A percentile compares a stretch with the other conserved stretches of the same genome.
These are phyloP conservation scores for Coemansia sp. DNA, from an alignment of 192 early-diverging fungal species.

Conservation along the genomic window DNA sequence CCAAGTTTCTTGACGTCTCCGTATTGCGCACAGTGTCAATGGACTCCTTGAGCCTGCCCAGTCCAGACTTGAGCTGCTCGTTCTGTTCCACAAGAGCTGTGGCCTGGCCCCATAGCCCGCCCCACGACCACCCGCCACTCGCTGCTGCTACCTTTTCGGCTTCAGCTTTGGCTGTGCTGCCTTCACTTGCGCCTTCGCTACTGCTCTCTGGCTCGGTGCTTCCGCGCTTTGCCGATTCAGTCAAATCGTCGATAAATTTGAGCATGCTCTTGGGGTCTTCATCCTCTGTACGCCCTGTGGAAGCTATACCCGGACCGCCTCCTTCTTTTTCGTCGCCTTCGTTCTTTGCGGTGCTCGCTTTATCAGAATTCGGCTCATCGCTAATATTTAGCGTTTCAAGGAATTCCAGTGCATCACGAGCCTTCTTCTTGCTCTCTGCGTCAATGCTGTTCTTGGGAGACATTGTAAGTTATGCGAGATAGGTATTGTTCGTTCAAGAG, in stretches of 20 bases:
- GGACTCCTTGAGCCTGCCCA: constrained; percentile 45
- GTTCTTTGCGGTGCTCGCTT: constrained; percentile 1
- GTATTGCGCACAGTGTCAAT: constrained; percentile 48
- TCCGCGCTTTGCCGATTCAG: constrained; percentile 48
- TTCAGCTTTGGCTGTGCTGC: neutral
- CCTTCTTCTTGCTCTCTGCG: constrained; percentile 41
- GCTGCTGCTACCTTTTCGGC: neutral
- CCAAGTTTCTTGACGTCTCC: constrained; percentile 31
- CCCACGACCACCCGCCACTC: constrained; percentile 49
- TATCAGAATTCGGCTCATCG: constrained; percentile 23
- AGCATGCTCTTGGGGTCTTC: constrained; percentile 45
- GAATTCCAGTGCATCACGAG: constrained; percentile 53
- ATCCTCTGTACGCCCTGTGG: neutral
- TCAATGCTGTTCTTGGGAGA: constrained; percentile 24
- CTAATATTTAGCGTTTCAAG: constrained; percentile 47
- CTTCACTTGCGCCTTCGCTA: neutral
- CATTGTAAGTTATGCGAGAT: constrained; percentile 13
- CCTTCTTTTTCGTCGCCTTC: constrained; percentile 7
- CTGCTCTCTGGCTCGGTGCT: constrained; percentile 13
- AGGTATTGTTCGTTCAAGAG: neutral
- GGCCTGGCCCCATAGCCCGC: constrained; percentile 52
- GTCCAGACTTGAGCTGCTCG: constrained; percentile 42
- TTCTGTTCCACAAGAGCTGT: constrained; percentile 50
- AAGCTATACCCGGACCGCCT: neutral
- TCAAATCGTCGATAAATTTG: constrained; percentile 53